Evolutionary conservation across 2,329 filamentous ascomycete species (phyloP), one percentile per base, ranked within the genome.

Genomic region (Zasmidium citrigriseum): DNA sequence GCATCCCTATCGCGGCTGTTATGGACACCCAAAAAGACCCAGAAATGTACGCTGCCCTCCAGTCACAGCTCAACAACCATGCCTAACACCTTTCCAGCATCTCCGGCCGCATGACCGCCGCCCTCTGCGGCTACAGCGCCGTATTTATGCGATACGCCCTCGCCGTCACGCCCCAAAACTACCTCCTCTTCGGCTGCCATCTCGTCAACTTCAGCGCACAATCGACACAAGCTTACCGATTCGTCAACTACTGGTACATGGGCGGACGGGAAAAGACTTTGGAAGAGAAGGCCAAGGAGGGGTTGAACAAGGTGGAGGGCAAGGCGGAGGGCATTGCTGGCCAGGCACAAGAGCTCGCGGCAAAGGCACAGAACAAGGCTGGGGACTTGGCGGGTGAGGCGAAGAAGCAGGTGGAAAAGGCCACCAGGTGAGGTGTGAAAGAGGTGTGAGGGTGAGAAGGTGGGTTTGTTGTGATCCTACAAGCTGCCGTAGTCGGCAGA

Each of bases 101-200:
- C 73, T 88, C 85, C 63, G 86, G 85, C 62, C 76, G 77, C 64
- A 87, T 88, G 84, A 88, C 86, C 57, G 77, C 74, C 67, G 83
- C 85, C 47, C 79, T 88, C 24, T 77, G 80, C 64, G 71, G 84
- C 72, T 88, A 88, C 79, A 83, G 82, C 22, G 83, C 73, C 48
- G 84, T 83, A 58, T 88, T 88, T 77, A 86, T 86, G 84, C 85
- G 86, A 72, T 88, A 88, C 77, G 77, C 86, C 58, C 72, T 88
- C 62, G 85, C 86, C 61, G 84, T 88, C 57, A 77, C 78, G 16
- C 86, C 86, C 44, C 79, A 78, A 68, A 88, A 88, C 77, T 87
- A 87, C 77, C 83, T 88, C 64, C 83, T 88, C 56, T 88, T 88
- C 73, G 85, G 82, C 64, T 88, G 85, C 77, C 86, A 88, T 74